phyloP scores from a whole-genome alignment of 116 monocot genomes.

The Zostera marina region DNA sequence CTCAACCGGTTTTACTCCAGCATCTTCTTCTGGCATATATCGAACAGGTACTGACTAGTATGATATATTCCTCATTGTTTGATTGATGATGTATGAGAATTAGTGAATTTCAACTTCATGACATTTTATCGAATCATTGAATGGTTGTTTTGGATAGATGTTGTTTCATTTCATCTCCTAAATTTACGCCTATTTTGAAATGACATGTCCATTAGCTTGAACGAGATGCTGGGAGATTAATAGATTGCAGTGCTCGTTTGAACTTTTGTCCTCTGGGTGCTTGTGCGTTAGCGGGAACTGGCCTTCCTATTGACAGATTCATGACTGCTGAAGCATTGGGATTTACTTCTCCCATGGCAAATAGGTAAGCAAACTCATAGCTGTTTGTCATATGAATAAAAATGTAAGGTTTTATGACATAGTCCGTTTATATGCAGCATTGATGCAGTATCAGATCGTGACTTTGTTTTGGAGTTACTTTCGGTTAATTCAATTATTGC shows the following conservation, averaged over 20 bases:
- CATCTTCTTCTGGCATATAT: constrained; percentile 86
- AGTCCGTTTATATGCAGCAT: constrained; percentile 69
- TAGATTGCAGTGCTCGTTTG: constrained; percentile 56
- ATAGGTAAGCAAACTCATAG: constrained; percentile 42
- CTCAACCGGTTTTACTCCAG: constrained; percentile 80
- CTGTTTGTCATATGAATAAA: background rate
- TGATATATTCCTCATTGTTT: background rate
- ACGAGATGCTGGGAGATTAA: constrained; percentile 60
- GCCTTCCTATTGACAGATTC: constrained; percentile 90
- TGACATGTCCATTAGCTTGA: constrained; percentile 37
- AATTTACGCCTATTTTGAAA: background rate
- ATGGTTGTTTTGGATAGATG: too few species aligned
- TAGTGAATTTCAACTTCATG: background rate
- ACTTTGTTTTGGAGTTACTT: constrained; percentile 93
- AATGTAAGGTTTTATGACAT: too few species aligned
- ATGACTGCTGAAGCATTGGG: constrained; percentile 72
- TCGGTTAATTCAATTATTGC: too few species aligned
- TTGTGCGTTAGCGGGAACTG: constrained; percentile 97
- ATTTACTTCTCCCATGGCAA: constrained; percentile 81
- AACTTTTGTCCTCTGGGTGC: constrained; percentile 93
- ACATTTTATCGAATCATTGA: too few species aligned
- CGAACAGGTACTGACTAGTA: constrained; percentile 45
- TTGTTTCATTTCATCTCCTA: too few species aligned
- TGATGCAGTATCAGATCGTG: constrained; percentile 97
- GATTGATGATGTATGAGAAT: background rate